Conservation (phyloP, 2,329 filamentous ascomycete genomes). For the Periconia sp. region DNA sequence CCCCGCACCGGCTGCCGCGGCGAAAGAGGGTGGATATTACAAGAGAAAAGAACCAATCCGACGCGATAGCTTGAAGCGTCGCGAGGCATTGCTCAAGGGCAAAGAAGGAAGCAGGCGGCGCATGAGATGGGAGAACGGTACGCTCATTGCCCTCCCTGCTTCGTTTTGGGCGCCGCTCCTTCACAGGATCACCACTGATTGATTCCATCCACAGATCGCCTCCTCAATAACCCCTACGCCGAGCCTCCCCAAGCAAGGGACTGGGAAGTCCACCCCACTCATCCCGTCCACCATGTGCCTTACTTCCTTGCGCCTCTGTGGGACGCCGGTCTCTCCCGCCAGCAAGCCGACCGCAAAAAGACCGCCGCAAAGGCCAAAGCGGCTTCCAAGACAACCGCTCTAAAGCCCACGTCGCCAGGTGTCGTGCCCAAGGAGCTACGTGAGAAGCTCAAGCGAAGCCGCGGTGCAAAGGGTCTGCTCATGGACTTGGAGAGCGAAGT, state of each 20-base stretch:
- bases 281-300: conserved; percentile 78
- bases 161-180: conserved; percentile 1
- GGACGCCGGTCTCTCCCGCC: conserved; percentile 64
- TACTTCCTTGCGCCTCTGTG: conserved; percentile 89
- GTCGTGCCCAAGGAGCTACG: conserved; percentile 80
- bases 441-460: conserved; percentile 78
- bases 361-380: conserved; percentile 42
- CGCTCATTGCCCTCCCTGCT: conserved; percentile 13
- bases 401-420: conserved; percentile 51
- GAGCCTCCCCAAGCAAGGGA: conserved; percentile 82
- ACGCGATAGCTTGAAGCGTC: conserved; percentile 67
- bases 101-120: conserved; percentile 88
- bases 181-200: neutral
- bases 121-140: conserved; percentile 94
- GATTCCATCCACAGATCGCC: conserved; percentile 66
- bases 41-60: conserved; percentile 62
- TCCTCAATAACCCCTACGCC: conserved; percentile 84
- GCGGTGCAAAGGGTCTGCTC: conserved; percentile 79
- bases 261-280: conserved; percentile 82
- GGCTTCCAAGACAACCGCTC: conserved; percentile 41
- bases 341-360: conserved; percentile 52
- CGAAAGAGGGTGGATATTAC: conserved; percentile 55
- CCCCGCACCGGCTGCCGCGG: conserved; percentile 31
- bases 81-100: conserved; percentile 82
- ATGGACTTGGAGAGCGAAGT: conserved; percentile 87